These are phyloP conservation scores for Uronychia setigera DNA, from an alignment of 73 alveolate genomes.

Conservation along the genomic window DNA sequence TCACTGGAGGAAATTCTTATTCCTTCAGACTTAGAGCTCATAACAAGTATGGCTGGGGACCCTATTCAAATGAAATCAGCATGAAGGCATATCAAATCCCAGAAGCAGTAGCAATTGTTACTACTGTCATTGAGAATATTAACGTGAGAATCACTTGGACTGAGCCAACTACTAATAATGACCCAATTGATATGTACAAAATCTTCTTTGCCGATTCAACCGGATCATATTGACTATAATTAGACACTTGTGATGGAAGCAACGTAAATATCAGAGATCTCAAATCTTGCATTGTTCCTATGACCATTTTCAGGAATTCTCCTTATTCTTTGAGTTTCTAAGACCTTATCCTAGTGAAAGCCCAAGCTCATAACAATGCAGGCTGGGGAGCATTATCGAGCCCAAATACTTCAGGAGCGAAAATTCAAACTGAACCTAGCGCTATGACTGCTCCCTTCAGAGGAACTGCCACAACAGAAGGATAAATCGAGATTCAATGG, in stretches of 20 bases:
- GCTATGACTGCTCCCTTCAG: slow-evolving; percentile 16
- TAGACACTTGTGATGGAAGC: slow-evolving; percentile 9
- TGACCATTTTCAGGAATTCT: slow-evolving; percentile 1
- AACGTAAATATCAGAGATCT: slow-evolving; percentile 9
- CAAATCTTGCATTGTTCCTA: slow-evolving; percentile 7
- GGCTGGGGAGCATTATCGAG: background rate
- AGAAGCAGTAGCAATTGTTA: background rate
- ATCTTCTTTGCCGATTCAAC: slow-evolving; percentile 11
- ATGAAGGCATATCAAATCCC: slow-evolving; percentile 41
- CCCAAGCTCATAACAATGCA: background rate
- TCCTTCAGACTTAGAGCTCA: slow-evolving; percentile 34
- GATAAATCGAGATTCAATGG: slow-evolving; percentile 14
- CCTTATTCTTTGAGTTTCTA: background rate
- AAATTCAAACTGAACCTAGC: slow-evolving; percentile 7
- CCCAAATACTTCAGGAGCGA: slow-evolving; percentile 5
- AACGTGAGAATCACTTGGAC: slow-evolving; percentile 25
- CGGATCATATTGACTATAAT: background rate
- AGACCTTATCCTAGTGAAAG: background rate
- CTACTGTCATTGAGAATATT: slow-evolving; percentile 3
- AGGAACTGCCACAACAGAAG: background rate
- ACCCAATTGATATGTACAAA: slow-evolving; percentile 37
- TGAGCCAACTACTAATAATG: slow-evolving; percentile 33
- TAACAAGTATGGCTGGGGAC: slow-evolving; percentile 49
- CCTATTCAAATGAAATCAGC: background rate
- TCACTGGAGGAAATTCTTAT: slow-evolving; percentile 40